A percentile compares a stretch with the other conserved stretches of the same genome.
These are phyloP conservation scores for Castanospermum australe DNA, from an alignment of 306 rosid species.

Conservation along the genomic window DNA sequence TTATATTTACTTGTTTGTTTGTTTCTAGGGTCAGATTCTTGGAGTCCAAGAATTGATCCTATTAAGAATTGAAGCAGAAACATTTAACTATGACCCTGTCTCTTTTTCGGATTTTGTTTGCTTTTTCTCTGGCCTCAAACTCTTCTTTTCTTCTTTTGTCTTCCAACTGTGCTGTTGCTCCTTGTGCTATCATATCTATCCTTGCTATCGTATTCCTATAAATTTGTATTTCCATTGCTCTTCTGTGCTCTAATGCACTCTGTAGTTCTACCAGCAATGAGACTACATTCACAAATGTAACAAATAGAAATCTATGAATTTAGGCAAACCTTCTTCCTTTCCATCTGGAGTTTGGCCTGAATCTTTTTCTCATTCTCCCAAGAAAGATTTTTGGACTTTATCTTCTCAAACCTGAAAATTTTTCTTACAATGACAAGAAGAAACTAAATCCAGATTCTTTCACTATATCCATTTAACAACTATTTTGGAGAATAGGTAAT, in stretches of 20 bases:
- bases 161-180: constrained; percentile 61
- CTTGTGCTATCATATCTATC: constrained; percentile 53
- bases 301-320: neutral
- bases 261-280: constrained; percentile 27
- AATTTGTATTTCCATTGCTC: constrained; percentile 37
- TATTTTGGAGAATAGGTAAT: neutral
- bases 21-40: neutral
- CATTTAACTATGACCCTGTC: constrained; percentile 51
- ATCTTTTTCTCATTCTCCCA: constrained; percentile 77
- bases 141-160: constrained; percentile 61
- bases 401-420: constrained; percentile 61
- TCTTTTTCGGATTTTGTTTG: constrained; percentile 46
- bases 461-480: neutral
- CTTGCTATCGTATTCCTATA: constrained; percentile 55
- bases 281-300: constrained; percentile 15
- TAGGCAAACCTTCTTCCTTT: constrained; percentile 57
- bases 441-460: neutral
- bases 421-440: constrained; percentile 4
- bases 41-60: neutral
- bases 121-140: constrained; percentile 46
- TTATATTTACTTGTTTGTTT: neutral
- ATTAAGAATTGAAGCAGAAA: constrained; percentile 51
- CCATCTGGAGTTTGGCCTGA: constrained; percentile 54
- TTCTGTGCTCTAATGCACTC: constrained; percentile 53
- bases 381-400: constrained; percentile 43